Base-by-base conservation (phyloP, 257 asterid genomes). In the Nicotiana obtusifolia region DNA sequence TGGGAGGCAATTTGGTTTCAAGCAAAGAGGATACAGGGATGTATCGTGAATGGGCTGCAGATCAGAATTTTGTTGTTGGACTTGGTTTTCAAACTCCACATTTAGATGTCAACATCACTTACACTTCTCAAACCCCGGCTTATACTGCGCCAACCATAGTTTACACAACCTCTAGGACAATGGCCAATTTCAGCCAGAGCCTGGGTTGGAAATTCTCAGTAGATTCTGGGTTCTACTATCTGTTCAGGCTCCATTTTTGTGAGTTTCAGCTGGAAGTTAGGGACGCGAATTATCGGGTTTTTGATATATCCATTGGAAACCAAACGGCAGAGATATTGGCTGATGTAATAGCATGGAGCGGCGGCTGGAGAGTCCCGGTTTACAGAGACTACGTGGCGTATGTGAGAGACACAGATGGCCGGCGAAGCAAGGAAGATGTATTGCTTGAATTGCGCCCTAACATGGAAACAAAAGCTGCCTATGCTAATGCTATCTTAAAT, bases 201-300 rank as follows among this genome's bases (percentile, higher is more conserved):
- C 65, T 92, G 82, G 85, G 84, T 6, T 92, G 97, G 97, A 10
- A 0, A 1, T 89, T 92, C 47, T 67, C 81, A 0, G 87, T 92
- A 11, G 90, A 92, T 81, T 85, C 89, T 5, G 95, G 95, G 30
- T 90, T 88, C 69, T 0, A 11, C 22, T 91, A 91, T 61, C 83
- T 92, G 22, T 80, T 90, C 28, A 82, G 95, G 49, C 81, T 92
- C 87, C 93, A 92, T 83, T 92, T 91, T 41, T 91, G 94, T 37
- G 94, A 90, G 87, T 3, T 85, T 14, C 44, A 5, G 67, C 61
- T 3, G 33, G 80, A 67, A 0, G 35, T 90, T 5, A 49, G 33
- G 0, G 0, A 1, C 30, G 26, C 1, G 0, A 52, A 67, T 24
- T 31, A 85, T 4, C 78, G 88, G 81, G 82, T 77, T 54, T 87